phyloP scores from a whole-genome alignment of 192 early-diverging fungal genomes.

The Coemansia sp. region DNA sequence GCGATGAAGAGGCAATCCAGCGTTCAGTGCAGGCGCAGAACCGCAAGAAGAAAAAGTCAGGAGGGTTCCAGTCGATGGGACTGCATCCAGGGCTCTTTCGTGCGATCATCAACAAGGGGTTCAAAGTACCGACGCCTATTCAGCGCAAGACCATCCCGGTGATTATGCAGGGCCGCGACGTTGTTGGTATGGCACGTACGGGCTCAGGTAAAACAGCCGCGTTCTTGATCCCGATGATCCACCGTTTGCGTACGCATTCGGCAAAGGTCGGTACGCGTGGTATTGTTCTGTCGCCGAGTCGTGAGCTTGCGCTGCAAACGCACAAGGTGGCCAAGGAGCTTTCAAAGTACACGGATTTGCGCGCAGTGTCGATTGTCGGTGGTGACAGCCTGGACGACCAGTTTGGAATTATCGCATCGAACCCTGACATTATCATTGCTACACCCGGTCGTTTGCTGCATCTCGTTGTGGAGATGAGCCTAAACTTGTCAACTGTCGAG shows the following conservation, averaged over 20 bases:
- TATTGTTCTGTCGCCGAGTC: slow-evolving; percentile 88
- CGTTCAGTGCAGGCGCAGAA: slow-evolving; percentile 61
- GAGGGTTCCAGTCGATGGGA: slow-evolving; percentile 98
- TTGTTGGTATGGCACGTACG: slow-evolving; percentile 98
- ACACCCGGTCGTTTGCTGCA: slow-evolving; percentile 84
- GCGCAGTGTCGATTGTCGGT: slow-evolving; percentile 87
- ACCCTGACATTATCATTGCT: slow-evolving; percentile 90
- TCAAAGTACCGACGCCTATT: slow-evolving; percentile 98
- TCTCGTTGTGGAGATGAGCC: slow-evolving; percentile 82
- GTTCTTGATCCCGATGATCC: slow-evolving; percentile 90
- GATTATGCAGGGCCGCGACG: slow-evolving; percentile 87
- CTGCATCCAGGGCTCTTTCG: slow-evolving; percentile 80
- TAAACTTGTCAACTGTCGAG: slow-evolving; percentile 85
- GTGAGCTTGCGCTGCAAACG: slow-evolving; percentile 96
- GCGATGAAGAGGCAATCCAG: slow-evolving; percentile 42
- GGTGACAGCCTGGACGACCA: slow-evolving; percentile 98
- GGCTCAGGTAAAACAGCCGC: slow-evolving; percentile 98
- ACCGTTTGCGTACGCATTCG: slow-evolving; percentile 84
- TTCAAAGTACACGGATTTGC: slow-evolving; percentile 88
- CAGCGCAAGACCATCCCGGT: slow-evolving; percentile 94
- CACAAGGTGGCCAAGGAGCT: slow-evolving; percentile 92
- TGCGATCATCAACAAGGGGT: slow-evolving; percentile 89
- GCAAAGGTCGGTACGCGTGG: slow-evolving; percentile 81
- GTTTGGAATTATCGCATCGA: slow-evolving; percentile 87
- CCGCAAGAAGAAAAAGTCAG: slow-evolving; percentile 92